Evolutionary conservation across 331 rosid genomes (phyloP).

Genomic region (Telfairia occidentalis): DNA sequence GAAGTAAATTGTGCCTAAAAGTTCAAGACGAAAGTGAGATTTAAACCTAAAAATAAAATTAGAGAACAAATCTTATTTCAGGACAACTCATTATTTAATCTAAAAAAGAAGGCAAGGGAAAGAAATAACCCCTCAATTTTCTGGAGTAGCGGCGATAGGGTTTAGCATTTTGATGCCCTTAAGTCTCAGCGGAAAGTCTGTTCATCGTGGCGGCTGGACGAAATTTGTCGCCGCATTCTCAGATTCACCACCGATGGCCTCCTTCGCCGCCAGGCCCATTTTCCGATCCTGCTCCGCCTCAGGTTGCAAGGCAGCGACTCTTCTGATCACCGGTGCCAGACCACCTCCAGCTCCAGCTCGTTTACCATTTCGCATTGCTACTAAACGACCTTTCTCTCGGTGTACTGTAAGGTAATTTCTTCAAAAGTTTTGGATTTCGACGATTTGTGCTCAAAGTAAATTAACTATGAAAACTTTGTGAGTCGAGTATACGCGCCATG

Average conservation of each 20-base stretch:
- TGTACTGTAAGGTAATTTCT: constrained; percentile 29
- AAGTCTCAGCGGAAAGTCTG: background rate
- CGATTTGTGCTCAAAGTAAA: background rate
- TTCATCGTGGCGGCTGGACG: background rate
- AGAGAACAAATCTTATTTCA: background rate
- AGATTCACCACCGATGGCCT: constrained; percentile 34
- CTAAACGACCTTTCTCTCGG: constrained; percentile 27
- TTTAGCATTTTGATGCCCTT: background rate
- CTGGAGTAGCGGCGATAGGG: background rate
- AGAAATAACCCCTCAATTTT: background rate
- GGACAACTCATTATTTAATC: too few species aligned
- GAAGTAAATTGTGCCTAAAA: too few species aligned
- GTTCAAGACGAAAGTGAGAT: too few species aligned
- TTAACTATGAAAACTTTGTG: background rate
- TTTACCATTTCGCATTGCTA: constrained; percentile 37
- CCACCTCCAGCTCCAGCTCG: constrained; percentile 46
- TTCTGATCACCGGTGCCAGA: constrained; percentile 44
- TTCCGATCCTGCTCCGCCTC: constrained; percentile 46
- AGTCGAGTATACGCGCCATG: background rate
- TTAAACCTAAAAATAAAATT: too few species aligned
- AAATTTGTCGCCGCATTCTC: background rate
- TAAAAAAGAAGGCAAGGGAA: background rate
- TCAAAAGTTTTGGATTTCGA: background rate
- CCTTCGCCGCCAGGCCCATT: constrained; percentile 48
- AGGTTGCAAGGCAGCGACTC: constrained; percentile 26